A percentile compares a stretch with the other conserved stretches of the same genome.
Conservation (phyloP, 1,284 basidiomycete species). For the Microbotryomycetes sp. region DNA sequence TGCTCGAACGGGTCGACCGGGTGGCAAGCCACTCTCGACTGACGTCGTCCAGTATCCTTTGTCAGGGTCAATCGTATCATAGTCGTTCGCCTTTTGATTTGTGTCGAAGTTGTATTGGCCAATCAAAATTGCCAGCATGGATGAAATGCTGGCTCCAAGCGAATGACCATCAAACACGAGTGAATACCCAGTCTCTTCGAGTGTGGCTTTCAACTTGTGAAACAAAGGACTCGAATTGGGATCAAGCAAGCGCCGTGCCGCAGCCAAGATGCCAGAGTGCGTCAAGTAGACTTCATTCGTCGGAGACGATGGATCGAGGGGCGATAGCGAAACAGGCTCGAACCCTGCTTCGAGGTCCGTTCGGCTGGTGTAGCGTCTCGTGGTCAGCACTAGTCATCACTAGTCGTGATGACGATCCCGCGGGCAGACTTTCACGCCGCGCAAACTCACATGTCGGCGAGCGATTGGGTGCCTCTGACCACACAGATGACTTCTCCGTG, state of each 20-base stretch:
- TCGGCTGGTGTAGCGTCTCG: neutral
- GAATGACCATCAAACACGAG: constrained; percentile 28
- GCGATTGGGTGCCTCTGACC: constrained; percentile 24
- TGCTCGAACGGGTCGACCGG: constrained; percentile 16
- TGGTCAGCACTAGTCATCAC: neutral
- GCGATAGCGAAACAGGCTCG: constrained; percentile 6
- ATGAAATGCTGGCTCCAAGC: constrained; percentile 27
- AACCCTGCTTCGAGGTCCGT: constrained; percentile 29
- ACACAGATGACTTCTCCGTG: constrained; percentile 24
- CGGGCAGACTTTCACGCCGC: neutral
- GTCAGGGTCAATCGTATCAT: neutral
- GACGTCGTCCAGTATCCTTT: constrained; percentile 3
- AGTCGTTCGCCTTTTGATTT: no score
- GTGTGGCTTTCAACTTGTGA: constrained; percentile 9
- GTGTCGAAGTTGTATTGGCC: constrained; percentile 2
- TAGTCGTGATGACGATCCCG: neutral
- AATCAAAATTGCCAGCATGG: constrained; percentile 21
- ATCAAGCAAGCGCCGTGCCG: constrained; percentile 23
- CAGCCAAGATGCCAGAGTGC: constrained; percentile 22
- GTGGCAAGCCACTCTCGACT: neutral
- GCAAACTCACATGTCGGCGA: constrained; percentile 24
- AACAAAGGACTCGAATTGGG: constrained; percentile 8
- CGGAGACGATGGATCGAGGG: neutral
- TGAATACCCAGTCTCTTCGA: constrained; percentile 20
- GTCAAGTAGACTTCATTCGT: constrained; percentile 7